phyloP scores from a whole-genome alignment of 352 stramenopile species.

The Phytophthora sansomeana region DNA sequence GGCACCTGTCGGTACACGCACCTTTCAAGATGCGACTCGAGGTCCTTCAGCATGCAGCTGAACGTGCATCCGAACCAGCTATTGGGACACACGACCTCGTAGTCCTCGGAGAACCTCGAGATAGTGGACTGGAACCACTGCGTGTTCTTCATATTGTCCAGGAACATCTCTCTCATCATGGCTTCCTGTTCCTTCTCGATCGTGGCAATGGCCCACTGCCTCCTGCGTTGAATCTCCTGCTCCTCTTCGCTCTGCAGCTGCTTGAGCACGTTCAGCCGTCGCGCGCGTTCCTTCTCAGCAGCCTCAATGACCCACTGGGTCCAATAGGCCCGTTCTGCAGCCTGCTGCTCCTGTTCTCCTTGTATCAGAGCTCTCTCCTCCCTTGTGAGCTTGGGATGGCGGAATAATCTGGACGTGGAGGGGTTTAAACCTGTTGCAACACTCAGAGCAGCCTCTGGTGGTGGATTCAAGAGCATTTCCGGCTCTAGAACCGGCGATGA shows the following conservation, averaged over 20 bases:
- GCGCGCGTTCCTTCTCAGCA: conserved; percentile 76
- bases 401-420: conserved; percentile 1
- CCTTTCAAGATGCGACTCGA: conserved; percentile 70
- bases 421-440: background rate
- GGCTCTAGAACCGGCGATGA: background rate
- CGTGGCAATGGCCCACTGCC: conserved; percentile 76
- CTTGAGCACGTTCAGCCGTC: conserved; percentile 68
- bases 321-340: conserved; percentile 75
- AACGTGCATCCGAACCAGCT: conserved; percentile 89
- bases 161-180: conserved; percentile 85
- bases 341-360: conserved; percentile 37
- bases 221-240: conserved; percentile 65
- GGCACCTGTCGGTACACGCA: conserved; percentile 84
- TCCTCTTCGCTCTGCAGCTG: conserved; percentile 84
- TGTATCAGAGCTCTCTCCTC: conserved; percentile 19
- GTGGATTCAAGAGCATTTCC: conserved; percentile 1
- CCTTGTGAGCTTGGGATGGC: conserved; percentile 4
- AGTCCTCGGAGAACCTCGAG: conserved; percentile 78
- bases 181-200: conserved; percentile 87
- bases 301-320: conserved; percentile 84
- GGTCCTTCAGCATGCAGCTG: conserved; percentile 85
- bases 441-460: background rate
- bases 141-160: conserved; percentile 91
- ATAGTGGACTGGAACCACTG: conserved; percentile 91
- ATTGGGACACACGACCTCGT: conserved; percentile 88